These are phyloP conservation scores for Pyrenophora teres DNA, from an alignment of 2,329 filamentous ascomycete species.

Conservation along the genomic window DNA sequence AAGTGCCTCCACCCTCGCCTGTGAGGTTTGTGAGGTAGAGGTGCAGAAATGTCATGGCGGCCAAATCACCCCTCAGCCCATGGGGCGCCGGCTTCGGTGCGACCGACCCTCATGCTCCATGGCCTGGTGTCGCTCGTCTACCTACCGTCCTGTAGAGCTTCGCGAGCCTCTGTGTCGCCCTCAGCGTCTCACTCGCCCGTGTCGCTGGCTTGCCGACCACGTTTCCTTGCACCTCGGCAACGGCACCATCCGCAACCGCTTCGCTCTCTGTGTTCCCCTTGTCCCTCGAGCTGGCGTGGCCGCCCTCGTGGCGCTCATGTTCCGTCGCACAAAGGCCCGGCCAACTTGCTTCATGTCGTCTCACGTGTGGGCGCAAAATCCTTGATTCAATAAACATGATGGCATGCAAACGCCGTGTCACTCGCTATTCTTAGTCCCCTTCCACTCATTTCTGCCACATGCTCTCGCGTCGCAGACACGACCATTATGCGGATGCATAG, in stretches of 20 bases:
- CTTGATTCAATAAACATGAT: constrained; percentile 42
- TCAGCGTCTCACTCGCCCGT: constrained; percentile 21
- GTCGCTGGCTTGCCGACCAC: constrained; percentile 31
- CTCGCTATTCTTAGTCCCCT: constrained; percentile 42
- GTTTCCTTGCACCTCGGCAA: constrained; percentile 33
- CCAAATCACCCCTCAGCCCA: constrained; percentile 11
- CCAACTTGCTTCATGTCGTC: constrained; percentile 42
- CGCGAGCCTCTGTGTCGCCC: constrained; percentile 26
- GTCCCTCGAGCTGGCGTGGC: constrained; percentile 39
- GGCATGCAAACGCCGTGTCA: constrained; percentile 42
- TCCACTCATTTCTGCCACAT: constrained; percentile 20
- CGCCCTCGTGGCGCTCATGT: constrained; percentile 44
- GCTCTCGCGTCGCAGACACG: constrained; percentile 6
- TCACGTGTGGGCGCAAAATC: constrained; percentile 42
- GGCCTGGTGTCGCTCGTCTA: constrained; percentile 17
- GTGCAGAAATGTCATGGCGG: too few species aligned
- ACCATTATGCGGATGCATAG: constrained; percentile 50
- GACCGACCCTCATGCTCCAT: constrained; percentile 23
- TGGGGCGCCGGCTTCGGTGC: constrained; percentile 26
- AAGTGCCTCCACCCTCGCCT: constrained; percentile 24
- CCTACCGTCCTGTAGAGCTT: constrained; percentile 2
- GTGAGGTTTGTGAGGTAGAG: constrained; percentile 23
- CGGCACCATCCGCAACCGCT: constrained; percentile 32
- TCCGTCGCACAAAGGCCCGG: constrained; percentile 35
- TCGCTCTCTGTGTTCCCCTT: constrained; percentile 26